phyloP scores from a whole-genome alignment of 2,329 filamentous ascomycete species.

The Colletotrichum orbiculare region DNA sequence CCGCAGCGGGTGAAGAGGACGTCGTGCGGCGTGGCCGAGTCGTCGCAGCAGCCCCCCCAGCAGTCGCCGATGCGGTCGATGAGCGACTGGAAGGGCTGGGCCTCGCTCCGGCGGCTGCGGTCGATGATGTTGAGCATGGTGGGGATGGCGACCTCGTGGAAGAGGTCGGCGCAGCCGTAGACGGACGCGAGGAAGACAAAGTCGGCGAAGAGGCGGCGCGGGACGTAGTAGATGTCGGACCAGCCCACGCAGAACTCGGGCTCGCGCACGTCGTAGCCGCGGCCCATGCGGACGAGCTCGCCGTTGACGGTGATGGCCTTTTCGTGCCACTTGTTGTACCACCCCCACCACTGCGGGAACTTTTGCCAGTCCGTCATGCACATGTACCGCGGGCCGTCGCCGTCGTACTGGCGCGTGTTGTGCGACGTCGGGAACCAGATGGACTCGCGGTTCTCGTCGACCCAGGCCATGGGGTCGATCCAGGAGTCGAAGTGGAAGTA shows the following conservation, averaged over 20 bases:
- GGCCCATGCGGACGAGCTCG: conserved; percentile 19
- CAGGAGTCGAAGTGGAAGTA: conserved; percentile 49
- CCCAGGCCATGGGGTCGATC: conserved; percentile 45
- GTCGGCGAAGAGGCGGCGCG: conserved; percentile 46
- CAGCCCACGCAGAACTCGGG: conserved; percentile 46
- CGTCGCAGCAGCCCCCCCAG: conserved; percentile 38
- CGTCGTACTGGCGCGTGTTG: conserved; percentile 29
- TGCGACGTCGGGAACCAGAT: conserved; percentile 43
- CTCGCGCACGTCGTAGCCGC: conserved; percentile 24
- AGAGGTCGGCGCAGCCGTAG: conserved; percentile 39
- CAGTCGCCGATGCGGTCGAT: conserved; percentile 38
- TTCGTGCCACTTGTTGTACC: conserved; percentile 33
- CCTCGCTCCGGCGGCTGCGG: conserved; percentile 36
- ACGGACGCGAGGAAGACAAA: conserved; percentile 43
- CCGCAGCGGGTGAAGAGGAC: conserved; percentile 36
- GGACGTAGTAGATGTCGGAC: conserved; percentile 49
- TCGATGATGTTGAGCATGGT: conserved; percentile 47
- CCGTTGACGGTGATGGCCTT: conserved; percentile 35
- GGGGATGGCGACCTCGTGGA: conserved; percentile 47
- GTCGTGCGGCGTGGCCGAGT: conserved; percentile 34
- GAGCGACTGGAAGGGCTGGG: conserved; percentile 20
- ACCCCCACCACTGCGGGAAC: conserved; percentile 40
- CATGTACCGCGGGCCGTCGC: conserved; percentile 37
- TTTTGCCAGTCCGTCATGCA: conserved; percentile 39
- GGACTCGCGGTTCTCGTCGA: conserved; percentile 40